A percentile compares a stretch with the other conserved stretches of the same genome.
These are phyloP conservation scores for Francoa sonchifolia DNA, from an alignment of 441 rosid genomes.

Conservation along the genomic window DNA sequence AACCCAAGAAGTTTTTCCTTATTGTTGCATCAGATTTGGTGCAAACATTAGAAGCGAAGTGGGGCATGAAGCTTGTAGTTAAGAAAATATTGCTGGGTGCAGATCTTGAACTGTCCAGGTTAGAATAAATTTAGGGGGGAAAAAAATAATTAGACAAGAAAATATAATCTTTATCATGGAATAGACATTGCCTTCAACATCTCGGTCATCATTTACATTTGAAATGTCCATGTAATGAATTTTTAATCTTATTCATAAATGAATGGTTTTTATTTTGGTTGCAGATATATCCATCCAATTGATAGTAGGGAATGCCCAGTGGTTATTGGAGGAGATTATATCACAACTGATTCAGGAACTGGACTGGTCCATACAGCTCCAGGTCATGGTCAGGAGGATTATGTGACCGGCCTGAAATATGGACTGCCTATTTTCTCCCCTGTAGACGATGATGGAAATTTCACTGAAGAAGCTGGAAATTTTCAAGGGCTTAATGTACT, in stretches of 20 bases:
- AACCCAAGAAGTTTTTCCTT: conserved; percentile 45
- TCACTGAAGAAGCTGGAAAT: conserved; percentile 82
- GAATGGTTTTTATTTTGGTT: conserved; percentile 19
- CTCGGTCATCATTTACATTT: no score
- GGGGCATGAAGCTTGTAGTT: conserved; percentile 62
- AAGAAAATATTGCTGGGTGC: conserved; percentile 63
- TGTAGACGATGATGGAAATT: conserved; percentile 83
- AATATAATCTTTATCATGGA: neutral
- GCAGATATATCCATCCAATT: conserved; percentile 80
- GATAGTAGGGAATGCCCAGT: conserved; percentile 71
- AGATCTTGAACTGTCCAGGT: conserved; percentile 95
- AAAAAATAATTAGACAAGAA: neutral
- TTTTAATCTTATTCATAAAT: no score
- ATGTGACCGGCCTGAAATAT: conserved; percentile 76
- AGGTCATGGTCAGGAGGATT: conserved; percentile 98
- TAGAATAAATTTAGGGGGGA: no score
- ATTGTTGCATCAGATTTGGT: conserved; percentile 84
- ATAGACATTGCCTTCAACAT: no score
- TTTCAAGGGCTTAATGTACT: conserved; percentile 92
- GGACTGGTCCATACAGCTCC: conserved; percentile 99
- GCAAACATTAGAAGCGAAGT: conserved; percentile 62
- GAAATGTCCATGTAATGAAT: conserved; percentile 8
- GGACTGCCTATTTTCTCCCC: conserved; percentile 78
- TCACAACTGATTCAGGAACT: conserved; percentile 96
- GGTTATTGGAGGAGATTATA: conserved; percentile 88